phyloP scores from a whole-genome alignment of 139 green algal genomes.

The Diplosphaera chodatii region DNA sequence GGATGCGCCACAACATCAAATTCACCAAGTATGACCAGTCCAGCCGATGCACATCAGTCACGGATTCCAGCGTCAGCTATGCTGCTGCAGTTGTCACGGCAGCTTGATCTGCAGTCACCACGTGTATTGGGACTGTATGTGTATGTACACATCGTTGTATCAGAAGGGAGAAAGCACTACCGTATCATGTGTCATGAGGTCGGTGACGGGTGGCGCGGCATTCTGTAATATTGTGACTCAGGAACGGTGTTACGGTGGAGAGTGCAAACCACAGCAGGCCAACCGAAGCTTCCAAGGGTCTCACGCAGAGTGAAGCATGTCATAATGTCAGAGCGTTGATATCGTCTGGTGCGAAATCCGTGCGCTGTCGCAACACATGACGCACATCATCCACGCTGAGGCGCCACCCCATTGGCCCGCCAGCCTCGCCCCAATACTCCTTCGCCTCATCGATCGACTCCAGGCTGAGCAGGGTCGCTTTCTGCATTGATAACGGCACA shows the following conservation, averaged over 20 bases:
- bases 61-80: slow-evolving; percentile 79
- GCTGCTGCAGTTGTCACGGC: slow-evolving; percentile 50
- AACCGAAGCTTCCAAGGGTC: no score
- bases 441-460: slow-evolving; percentile 76
- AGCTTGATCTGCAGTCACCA: not conserved
- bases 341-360: slow-evolving; percentile 64
- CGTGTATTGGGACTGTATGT: no score
- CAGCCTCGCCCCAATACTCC: slow-evolving; percentile 74
- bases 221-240: no score
- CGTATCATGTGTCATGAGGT: no score
- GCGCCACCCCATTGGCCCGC: slow-evolving; percentile 73
- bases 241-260: no score
- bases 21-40: slow-evolving; percentile 79
- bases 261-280: no score
- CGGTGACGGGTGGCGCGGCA: no score
- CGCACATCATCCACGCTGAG: slow-evolving; percentile 70
- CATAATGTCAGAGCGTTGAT: slow-evolving; percentile 54
- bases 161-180: no score
- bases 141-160: no score
- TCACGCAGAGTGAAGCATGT: no score
- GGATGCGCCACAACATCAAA: slow-evolving; percentile 21
- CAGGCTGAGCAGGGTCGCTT: slow-evolving; percentile 80
- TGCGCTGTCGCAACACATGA: slow-evolving; percentile 54
- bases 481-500: slow-evolving; percentile 57
- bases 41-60: slow-evolving; percentile 28